Evolutionary conservation across 176 grass and related monocot genomes (phyloP).

Genomic region (Dactylis glomerata): DNA sequence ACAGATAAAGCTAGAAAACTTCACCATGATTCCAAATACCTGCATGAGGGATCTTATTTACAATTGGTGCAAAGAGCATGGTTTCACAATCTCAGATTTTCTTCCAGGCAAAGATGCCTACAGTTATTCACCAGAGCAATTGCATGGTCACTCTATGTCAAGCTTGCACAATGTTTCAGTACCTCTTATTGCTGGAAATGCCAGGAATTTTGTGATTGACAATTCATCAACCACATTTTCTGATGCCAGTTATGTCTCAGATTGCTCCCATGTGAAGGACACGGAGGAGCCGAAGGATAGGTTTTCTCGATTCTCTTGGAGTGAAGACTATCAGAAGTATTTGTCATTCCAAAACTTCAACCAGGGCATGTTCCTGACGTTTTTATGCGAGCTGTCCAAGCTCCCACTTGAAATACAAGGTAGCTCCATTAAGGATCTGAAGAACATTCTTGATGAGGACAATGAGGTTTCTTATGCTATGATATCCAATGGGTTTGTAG

Average conservation of each 20-base stretch:
- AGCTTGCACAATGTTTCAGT: slow-evolving; percentile 85
- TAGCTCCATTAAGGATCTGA: slow-evolving; percentile 69
- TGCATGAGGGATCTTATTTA: slow-evolving; percentile 82
- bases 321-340: slow-evolving; percentile 64
- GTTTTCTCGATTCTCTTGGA: slow-evolving; percentile 64
- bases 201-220: slow-evolving; percentile 55
- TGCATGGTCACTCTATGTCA: slow-evolving; percentile 72
- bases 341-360: slow-evolving; percentile 68
- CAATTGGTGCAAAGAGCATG: slow-evolving; percentile 65
- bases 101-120: slow-evolving; percentile 32
- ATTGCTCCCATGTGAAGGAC: slow-evolving; percentile 48
- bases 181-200: slow-evolving; percentile 67
- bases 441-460: slow-evolving; percentile 59
- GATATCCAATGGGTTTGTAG: slow-evolving; percentile 77
- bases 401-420: slow-evolving; percentile 61
- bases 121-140: slow-evolving; percentile 53
- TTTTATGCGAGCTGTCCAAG: slow-evolving; percentile 63
- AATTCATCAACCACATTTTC: slow-evolving; percentile 61
- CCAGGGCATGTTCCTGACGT: slow-evolving; percentile 71
- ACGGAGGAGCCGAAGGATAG: slow-evolving; percentile 50
- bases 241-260: slow-evolving; percentile 61
- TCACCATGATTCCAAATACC: slow-evolving; percentile 76
- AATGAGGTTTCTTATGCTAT: slow-evolving; percentile 53
- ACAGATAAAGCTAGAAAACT: slow-evolving; percentile 66
- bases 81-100: slow-evolving; percentile 34